Evolutionary conservation across 2,329 filamentous ascomycete species (phyloP).

Genomic region (Botrytis sinoallii): DNA sequence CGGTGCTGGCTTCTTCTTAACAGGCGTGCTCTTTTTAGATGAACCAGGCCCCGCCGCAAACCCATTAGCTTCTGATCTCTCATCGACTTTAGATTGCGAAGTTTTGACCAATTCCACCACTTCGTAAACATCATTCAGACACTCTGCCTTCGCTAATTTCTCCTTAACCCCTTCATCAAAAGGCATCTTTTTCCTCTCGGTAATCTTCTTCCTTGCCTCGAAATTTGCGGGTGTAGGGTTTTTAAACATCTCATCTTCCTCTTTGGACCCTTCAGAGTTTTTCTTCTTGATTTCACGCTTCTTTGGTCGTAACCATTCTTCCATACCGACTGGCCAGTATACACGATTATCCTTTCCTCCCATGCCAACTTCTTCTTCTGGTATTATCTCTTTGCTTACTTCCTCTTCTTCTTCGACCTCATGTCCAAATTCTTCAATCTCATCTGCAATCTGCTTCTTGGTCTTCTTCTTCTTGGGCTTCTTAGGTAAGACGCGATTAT

Average conservation of each 20-base stretch:
- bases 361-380: conserved; percentile 73
- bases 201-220: conserved; percentile 29
- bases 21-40: conserved; percentile 24
- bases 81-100: conserved; percentile 2
- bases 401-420: conserved; percentile 40
- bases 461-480: conserved; percentile 43
- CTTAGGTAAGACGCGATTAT: conserved; percentile 58
- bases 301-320: conserved; percentile 81
- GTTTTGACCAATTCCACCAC: conserved; percentile 30
- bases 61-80: conserved; percentile 14
- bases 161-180: conserved; percentile 27
- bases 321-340: conserved; percentile 87
- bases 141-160: conserved; percentile 26
- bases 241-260: conserved; percentile 37
- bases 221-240: conserved; percentile 35
- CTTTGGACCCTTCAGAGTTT: conserved; percentile 39
- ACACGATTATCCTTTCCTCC: conserved; percentile 78
- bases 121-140: conserved; percentile 31
- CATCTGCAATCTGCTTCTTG: conserved; percentile 40
- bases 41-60: conserved; percentile 14
- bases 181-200: conserved; percentile 24
- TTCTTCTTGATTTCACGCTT: conserved; percentile 64
- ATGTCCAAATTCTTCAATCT: conserved; percentile 37
- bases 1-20: conserved; percentile 32
- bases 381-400: conserved; percentile 40